Base-by-base conservation (phyloP, 2,329 filamentous ascomycete species). In the Pyrenochaeta sp. region DNA sequence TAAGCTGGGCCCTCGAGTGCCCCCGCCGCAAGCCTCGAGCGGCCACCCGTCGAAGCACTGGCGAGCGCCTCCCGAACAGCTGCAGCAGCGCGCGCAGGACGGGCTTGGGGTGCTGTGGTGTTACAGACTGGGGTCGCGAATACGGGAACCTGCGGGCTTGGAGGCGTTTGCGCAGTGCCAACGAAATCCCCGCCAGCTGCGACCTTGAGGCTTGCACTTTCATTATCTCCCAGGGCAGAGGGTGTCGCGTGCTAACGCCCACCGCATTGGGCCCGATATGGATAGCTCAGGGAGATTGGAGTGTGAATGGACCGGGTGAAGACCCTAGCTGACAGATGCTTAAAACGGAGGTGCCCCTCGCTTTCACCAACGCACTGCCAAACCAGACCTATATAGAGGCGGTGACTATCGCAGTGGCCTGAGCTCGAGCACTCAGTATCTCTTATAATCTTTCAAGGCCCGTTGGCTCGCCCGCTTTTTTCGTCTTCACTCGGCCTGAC, bases 211-310 rank as follows among this genome's bases (percentile, higher is more conserved):
- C 58, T 37, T 32, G 58, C 34, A 36, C 28, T 36, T 54, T 32
- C 45, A 54, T 61, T 54, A 47, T 59, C 50, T 54, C 40, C 46
- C 63, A 60, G 62, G 54, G 56, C 68, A 54, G 56, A 57, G 59
- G 51, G 59, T 71, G 71, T 74, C 72, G 72, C 72, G 72, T 73
- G 72, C 70, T 64, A 57, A 44, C 55, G 58, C 56, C 56, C 55
- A 56, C 57, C 50, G 61, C 54, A 51, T 57, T 56, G 62, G 50
- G 50, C 59, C 58, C 42, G 19, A 61, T 64, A 36, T 52, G 64
- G 61, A 53, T 62, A 62, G 63, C 48, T 46, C 52, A 58, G 59
- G 53, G 57, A 61, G 45, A 52, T 59, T 54, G 40, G 57, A 43
- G 42, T 25, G 57, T 65, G 58, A 62, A 66, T 55, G 63, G 56